A percentile compares a stretch with the other conserved stretches of the same genome.
phyloP scores from a whole-genome alignment of 2,329 filamentous ascomycete species.

The Stagonosporopsis vannaccii region DNA sequence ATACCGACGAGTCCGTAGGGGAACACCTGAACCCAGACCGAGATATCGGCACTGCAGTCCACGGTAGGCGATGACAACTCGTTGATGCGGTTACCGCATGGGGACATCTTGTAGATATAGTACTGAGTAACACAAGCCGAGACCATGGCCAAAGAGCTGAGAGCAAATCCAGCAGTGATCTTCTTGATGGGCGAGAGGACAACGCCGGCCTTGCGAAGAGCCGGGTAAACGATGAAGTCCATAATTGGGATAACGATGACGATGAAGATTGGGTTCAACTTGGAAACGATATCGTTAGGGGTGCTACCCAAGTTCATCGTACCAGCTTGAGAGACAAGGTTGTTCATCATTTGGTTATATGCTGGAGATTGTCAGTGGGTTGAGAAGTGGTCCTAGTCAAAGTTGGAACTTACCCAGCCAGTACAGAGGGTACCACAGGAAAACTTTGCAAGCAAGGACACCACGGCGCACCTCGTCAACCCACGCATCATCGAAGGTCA shows the following conservation, averaged over 20 bases:
- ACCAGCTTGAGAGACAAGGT: slow-evolving; percentile 72
- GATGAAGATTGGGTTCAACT: slow-evolving; percentile 78
- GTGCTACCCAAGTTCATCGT: slow-evolving; percentile 73
- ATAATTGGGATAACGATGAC: slow-evolving; percentile 70
- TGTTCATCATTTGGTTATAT: slow-evolving; percentile 63
- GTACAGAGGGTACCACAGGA: slow-evolving; percentile 66
- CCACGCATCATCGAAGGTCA: slow-evolving; percentile 82
- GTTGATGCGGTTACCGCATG: slow-evolving; percentile 40
- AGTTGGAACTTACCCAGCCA: slow-evolving; percentile 21
- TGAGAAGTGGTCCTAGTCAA: background rate
- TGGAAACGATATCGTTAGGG: slow-evolving; percentile 80
- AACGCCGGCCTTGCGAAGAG: slow-evolving; percentile 69
- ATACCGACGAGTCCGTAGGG: slow-evolving; percentile 64
- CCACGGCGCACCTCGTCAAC: slow-evolving; percentile 78
- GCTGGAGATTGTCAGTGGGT: background rate
- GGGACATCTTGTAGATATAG: slow-evolving; percentile 55
- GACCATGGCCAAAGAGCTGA: slow-evolving; percentile 68
- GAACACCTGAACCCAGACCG: slow-evolving; percentile 64
- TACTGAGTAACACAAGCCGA: slow-evolving; percentile 65
- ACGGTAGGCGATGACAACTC: slow-evolving; percentile 48
- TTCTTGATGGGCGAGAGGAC: slow-evolving; percentile 78
- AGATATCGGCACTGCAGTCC: slow-evolving; percentile 55
- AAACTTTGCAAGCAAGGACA: slow-evolving; percentile 48
- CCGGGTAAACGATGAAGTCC: slow-evolving; percentile 71
- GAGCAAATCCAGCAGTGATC: slow-evolving; percentile 73